Evolutionary conservation across 2,329 filamentous ascomycete genomes (phyloP).

Genomic region (Camptophora hylomeconis): DNA sequence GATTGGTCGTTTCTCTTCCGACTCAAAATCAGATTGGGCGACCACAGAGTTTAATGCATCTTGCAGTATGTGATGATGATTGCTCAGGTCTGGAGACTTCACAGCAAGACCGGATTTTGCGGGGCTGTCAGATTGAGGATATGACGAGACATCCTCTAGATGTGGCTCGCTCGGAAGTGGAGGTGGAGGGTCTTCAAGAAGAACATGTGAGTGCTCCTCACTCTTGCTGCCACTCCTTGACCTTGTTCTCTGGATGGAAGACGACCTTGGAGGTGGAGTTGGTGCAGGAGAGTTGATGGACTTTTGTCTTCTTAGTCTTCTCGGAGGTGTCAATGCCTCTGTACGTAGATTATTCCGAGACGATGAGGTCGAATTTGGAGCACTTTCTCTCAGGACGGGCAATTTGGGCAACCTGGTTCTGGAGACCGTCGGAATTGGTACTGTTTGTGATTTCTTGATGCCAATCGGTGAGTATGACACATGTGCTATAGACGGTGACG

Average conservation of each 20-base stretch:
- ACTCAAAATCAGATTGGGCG: no score
- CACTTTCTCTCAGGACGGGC: constrained; percentile 5
- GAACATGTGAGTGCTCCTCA: no score
- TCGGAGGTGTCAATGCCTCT: constrained; percentile 1
- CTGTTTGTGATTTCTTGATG: constrained; percentile 10
- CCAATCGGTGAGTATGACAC: constrained; percentile 3
- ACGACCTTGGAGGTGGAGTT: constrained; percentile 18
- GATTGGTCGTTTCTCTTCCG: no score
- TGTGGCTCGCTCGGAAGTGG: no score
- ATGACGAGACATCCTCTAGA: no score
- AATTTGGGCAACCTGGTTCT: constrained; percentile 12
- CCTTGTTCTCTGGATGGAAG: constrained; percentile 12
- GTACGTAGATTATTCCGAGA: constrained; percentile 2
- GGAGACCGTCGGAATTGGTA: constrained; percentile 9
- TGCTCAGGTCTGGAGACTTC: no score
- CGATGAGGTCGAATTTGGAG: constrained; percentile 6
- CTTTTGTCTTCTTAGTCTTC: constrained; percentile 3
- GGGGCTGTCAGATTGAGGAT: no score
- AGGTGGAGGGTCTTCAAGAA: no score
- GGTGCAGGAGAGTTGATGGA: constrained; percentile 9
- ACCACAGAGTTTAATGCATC: no score
- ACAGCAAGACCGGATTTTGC: no score
- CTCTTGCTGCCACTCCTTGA: constrained; percentile 13
- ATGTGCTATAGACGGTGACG: constrained; percentile 33
- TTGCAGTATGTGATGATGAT: no score